Percentiles rank a stretch among this genome's conserved stretches.
Evolutionary conservation across 1,284 basidiomycete genomes (phyloP).

Genomic region (Rhodotorula sp.): DNA sequence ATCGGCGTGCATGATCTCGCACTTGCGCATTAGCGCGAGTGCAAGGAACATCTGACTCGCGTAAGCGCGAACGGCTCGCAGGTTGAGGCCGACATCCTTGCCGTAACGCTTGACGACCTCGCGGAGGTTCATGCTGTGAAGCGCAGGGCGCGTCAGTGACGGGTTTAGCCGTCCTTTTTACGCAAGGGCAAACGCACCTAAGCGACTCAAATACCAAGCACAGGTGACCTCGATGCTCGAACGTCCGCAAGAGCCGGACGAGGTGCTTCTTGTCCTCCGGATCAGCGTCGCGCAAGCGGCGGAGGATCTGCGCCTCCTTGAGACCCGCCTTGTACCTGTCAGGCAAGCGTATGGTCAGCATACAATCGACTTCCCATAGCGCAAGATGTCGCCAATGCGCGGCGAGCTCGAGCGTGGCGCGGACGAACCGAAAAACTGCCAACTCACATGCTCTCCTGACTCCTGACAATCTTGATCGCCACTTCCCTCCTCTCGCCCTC

Average conservation of each 20-base stretch:
- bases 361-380: too few relatives aligned
- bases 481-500: conserved; percentile 61
- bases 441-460: conserved; percentile 93
- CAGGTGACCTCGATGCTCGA: conserved; percentile 94
- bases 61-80: conserved; percentile 95
- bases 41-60: conserved; percentile 93
- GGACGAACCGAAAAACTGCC: neutral
- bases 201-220: conserved; percentile 95
- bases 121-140: conserved; percentile 86
- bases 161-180: neutral
- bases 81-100: conserved; percentile 94
- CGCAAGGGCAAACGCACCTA: conserved; percentile 66
- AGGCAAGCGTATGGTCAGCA: conserved; percentile 9
- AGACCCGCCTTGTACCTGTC: conserved; percentile 87
- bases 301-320: conserved; percentile 87
- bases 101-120: conserved; percentile 99
- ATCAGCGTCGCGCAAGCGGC: conserved; percentile 81
- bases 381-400: too few relatives aligned
- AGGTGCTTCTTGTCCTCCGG: conserved; percentile 96
- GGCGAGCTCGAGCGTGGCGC: too few relatives aligned
- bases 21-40: conserved; percentile 78
- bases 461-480: conserved; percentile 94
- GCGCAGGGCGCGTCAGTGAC: conserved; percentile 6
- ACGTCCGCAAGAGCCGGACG: conserved; percentile 84
- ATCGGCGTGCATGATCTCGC: conserved; percentile 94